Conservation (phyloP, 2,329 filamentous ascomycete genomes). For the Harringtonia lauricola region DNA sequence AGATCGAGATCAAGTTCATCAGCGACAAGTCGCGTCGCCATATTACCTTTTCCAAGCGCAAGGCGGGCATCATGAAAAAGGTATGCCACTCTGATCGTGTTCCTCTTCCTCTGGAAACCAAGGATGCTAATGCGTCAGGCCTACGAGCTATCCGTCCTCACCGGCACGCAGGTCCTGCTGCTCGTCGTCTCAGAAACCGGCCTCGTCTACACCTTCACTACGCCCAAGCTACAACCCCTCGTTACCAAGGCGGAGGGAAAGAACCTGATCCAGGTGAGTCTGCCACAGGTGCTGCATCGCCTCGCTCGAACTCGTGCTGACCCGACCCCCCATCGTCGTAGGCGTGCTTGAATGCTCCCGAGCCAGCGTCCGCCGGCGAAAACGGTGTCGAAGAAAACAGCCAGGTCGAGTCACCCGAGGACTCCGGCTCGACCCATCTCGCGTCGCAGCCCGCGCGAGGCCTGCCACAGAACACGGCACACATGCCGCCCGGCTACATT, state of each 20-base stretch:
- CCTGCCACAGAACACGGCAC: constrained; percentile 47
- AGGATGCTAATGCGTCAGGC: constrained; percentile 44
- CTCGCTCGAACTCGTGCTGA: not conserved
- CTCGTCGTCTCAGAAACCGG: constrained; percentile 96
- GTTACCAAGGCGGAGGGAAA: constrained; percentile 98
- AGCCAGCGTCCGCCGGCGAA: constrained; percentile 71
- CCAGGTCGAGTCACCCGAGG: constrained; percentile 83
- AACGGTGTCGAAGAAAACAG: constrained; percentile 68
- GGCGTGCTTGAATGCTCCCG: constrained; percentile 94
- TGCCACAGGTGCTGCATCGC: not conserved
- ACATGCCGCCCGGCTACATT: constrained; percentile 55
- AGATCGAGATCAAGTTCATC: constrained; percentile 99
- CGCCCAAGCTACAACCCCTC: constrained; percentile 92
- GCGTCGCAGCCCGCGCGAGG: constrained; percentile 53
- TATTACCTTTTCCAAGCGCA: constrained; percentile 99
- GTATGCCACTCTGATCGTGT: constrained; percentile 55
- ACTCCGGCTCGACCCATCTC: constrained; percentile 66
- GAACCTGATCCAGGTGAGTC: constrained; percentile 90
- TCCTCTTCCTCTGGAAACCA: no score
- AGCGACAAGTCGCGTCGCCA: constrained; percentile 98
- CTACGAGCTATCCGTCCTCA: constrained; percentile 94
- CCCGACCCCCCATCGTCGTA: constrained; percentile 31
- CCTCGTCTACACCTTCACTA: constrained; percentile 96
- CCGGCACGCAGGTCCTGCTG: constrained; percentile 91
- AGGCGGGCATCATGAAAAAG: constrained; percentile 99